A percentile compares a stretch with the other conserved stretches of the same genome.
Conservation (phyloP, 2,329 filamentous ascomycete genomes). For the Monascus ruber region DNA sequence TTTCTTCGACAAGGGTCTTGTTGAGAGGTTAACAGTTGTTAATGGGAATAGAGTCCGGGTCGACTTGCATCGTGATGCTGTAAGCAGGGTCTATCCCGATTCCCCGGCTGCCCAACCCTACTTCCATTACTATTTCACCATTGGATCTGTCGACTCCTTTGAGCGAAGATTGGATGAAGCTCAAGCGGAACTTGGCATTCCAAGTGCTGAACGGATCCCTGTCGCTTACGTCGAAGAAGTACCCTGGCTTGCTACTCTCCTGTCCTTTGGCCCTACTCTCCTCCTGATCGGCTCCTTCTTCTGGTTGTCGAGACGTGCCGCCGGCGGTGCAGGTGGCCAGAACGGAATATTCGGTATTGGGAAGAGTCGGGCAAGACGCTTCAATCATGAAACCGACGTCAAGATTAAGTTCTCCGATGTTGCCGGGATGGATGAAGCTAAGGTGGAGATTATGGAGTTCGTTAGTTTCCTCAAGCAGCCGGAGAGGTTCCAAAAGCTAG, state of each 20-base stretch:
- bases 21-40: constrained; percentile 80
- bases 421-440: constrained; percentile 95
- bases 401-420: constrained; percentile 97
- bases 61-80: constrained; percentile 64
- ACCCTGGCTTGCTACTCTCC: constrained; percentile 56
- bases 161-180: constrained; percentile 80
- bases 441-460: constrained; percentile 98
- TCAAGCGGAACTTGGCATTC: constrained; percentile 77
- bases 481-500: constrained; percentile 81
- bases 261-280: constrained; percentile 78
- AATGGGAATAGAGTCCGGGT: constrained; percentile 69
- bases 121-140: constrained; percentile 86
- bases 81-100: constrained; percentile 62
- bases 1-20: constrained; percentile 90
- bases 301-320: constrained; percentile 67
- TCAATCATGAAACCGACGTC: constrained; percentile 92
- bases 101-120: constrained; percentile 56
- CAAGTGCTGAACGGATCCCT: constrained; percentile 77
- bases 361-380: constrained; percentile 89
- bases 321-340: constrained; percentile 51
- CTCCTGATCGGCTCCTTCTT: constrained; percentile 73
- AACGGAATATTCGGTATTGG: constrained; percentile 91
- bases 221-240: constrained; percentile 76
- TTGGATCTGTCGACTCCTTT: constrained; percentile 88
- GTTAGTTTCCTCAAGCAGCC: constrained; percentile 94